A percentile compares a stretch with the other conserved stretches of the same genome.
Conservation (phyloP, 768 basidiomycete species). For the Panaeolus papilionaceus region DNA sequence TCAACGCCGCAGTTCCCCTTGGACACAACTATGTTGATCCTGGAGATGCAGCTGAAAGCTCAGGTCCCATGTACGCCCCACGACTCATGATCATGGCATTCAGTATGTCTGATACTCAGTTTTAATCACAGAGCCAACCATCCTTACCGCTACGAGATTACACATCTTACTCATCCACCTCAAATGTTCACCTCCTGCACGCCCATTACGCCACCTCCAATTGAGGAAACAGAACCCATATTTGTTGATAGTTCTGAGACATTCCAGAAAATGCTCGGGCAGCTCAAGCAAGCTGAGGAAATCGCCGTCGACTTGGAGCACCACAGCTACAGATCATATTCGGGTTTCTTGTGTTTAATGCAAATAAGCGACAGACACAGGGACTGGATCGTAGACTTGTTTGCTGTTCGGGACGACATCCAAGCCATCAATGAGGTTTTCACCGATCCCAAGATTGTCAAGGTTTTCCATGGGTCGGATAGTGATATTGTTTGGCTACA, state of each 20-base stretch:
- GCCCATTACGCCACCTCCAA: conserved; percentile 60
- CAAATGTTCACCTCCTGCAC: conserved; percentile 58
- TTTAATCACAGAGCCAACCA: conserved; percentile 48
- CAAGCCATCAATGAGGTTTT: conserved; percentile 83
- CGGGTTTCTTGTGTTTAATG: conserved; percentile 92
- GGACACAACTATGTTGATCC: conserved; percentile 51
- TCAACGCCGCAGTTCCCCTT: conserved; percentile 84
- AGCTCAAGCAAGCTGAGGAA: conserved; percentile 70
- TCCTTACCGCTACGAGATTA: conserved; percentile 89
- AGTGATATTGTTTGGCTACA: conserved; percentile 97
- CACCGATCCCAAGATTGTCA: conserved; percentile 83
- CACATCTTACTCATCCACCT: conserved; percentile 71
- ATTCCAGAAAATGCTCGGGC: conserved; percentile 68
- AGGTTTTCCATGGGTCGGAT: conserved; percentile 95
- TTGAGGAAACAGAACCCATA: conserved; percentile 71
- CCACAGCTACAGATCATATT: conserved; percentile 85
- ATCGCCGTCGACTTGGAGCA: conserved; percentile 96
- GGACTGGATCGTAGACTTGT: conserved; percentile 89
- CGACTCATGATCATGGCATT: neutral
- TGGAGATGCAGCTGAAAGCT: conserved; percentile 19
- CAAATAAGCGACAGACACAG: conserved; percentile 84
- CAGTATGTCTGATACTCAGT: neutral
- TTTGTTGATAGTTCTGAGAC: conserved; percentile 68
- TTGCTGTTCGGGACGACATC: conserved; percentile 77
- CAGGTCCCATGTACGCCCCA: conserved; percentile 22